Evolutionary conservation across 2,329 filamentous ascomycete genomes (phyloP), one percentile per base, ranked within the genome.

Genomic region (Colletotrichum liaoningense): DNA sequence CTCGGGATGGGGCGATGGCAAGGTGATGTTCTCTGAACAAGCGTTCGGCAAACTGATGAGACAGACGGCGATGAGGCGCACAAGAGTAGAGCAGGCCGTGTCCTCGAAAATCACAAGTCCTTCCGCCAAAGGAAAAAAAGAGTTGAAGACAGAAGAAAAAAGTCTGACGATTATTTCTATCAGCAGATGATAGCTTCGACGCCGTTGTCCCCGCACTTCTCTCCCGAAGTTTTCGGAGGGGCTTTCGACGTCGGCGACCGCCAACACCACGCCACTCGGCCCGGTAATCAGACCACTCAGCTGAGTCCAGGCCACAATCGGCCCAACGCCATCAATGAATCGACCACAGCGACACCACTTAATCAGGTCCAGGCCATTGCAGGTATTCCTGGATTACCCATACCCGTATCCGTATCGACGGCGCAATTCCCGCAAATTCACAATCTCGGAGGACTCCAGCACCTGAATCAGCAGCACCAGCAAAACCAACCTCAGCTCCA

Each of bases 161-260:
- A 38, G 62, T 66, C 67, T 73, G 67, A 73, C 67, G 56, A 71
- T 65, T 63, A 66, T 71, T 62, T 73, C 60, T 65, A 68, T 72
- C 69, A 74, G 72, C 72, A 74, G 72, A 65, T 72, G 54, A 72
- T 74, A 64, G 69, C 72, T 24, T 68, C 64, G 63, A 60, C 64
- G 58, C 55, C 72, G 63, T 49, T 74, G 35, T 64, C 72, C 58
- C 69, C 72, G 69, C 68, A 72, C 58, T 72, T 72, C 49, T 46
- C 58, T 38, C 69, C 72, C 59, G 59, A 55, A 24, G 28, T 57
- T 26, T 66, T 72, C 67, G 72, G 68, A 63, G 72, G 66, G 59
- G 55, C 66, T 49, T 66, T 73, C 67, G 60, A 60, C 56, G 52
- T 57, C 60, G 33, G 49, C 71, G 67, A 66, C 71, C 55, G 67